Percentiles rank a stretch among this genome's conserved stretches.
Evolutionary conservation across 2,329 filamentous ascomycete genomes (phyloP).

Genomic region (Sodiomyces alkalinus): DNA sequence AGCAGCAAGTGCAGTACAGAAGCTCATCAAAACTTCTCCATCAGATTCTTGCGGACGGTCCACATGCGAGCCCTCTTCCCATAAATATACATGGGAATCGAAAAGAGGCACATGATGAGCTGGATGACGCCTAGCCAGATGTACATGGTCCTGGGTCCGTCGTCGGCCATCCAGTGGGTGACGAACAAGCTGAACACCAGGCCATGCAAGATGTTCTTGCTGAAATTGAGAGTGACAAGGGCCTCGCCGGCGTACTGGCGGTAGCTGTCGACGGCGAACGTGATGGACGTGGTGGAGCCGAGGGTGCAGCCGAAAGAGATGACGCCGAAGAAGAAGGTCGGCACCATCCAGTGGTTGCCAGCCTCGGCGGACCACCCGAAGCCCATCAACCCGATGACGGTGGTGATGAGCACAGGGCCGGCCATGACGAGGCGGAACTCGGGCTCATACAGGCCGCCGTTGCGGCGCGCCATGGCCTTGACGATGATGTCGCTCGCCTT

Average conservation of each 20-base stretch:
- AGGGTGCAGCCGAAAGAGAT: conserved; percentile 86
- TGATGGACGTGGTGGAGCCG: conserved; percentile 82
- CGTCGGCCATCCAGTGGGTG: conserved; percentile 61
- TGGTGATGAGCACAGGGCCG: conserved; percentile 61
- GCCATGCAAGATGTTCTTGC: conserved; percentile 87
- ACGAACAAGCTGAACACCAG: conserved; percentile 82
- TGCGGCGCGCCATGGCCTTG: conserved; percentile 63
- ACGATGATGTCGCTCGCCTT: conserved; percentile 78
- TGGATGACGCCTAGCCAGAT: conserved; percentile 78
- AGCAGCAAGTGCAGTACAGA: no score
- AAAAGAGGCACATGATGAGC: conserved; percentile 54
- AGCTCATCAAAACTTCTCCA: conserved; percentile 71
- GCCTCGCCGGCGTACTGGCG: conserved; percentile 88
- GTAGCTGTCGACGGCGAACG: conserved; percentile 88
- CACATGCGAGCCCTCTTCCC: conserved; percentile 88
- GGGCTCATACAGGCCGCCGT: conserved; percentile 75
- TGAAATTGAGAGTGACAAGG: conserved; percentile 84
- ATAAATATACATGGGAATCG: conserved; percentile 87
- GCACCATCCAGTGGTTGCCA: conserved; percentile 72
- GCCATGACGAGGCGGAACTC: conserved; percentile 89
- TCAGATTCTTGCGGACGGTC: conserved; percentile 74
- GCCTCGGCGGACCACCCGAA: conserved; percentile 85
- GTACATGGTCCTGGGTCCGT: conserved; percentile 67
- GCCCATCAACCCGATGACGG: conserved; percentile 77
- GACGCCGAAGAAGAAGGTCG: conserved; percentile 83